These are phyloP conservation scores for Daldinia loculata DNA, from an alignment of 495 filamentous ascomycete species.

Conservation along the genomic window DNA sequence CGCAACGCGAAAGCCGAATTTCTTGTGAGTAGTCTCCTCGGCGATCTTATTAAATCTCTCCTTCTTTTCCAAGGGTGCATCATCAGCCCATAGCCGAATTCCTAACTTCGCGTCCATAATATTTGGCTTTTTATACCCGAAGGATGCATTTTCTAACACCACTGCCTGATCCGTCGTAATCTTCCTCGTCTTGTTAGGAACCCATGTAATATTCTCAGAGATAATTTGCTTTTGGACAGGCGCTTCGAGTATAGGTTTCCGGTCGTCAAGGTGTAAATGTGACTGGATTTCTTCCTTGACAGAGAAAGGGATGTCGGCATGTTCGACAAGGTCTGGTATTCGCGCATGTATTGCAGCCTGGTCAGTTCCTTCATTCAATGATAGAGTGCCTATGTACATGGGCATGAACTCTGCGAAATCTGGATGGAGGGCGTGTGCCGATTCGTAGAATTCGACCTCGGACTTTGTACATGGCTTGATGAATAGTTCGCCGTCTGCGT, in stretches of 20 bases:
- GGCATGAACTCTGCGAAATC: constrained; percentile 83
- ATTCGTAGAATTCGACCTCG: constrained; percentile 94
- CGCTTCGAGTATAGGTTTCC: constrained; percentile 39
- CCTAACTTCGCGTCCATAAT: constrained; percentile 97
- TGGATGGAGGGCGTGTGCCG: constrained; percentile 68
- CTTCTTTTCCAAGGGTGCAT: constrained; percentile 79
- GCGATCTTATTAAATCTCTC: constrained; percentile 80
- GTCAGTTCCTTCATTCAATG: constrained; percentile 56
- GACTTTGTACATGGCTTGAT: constrained; percentile 91
- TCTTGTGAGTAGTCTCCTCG: constrained; percentile 79
- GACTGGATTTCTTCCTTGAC: constrained; percentile 52
- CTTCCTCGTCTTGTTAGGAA: constrained; percentile 58
- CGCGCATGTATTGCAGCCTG: constrained; percentile 61
- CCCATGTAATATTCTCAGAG: constrained; percentile 44
- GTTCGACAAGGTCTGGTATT: constrained; percentile 56
- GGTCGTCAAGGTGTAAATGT: constrained; percentile 45
- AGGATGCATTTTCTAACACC: constrained; percentile 85
- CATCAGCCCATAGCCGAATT: constrained; percentile 82
- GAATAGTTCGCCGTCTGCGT: constrained; percentile 82
- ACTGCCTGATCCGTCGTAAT: constrained; percentile 79
- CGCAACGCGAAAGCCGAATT: constrained; percentile 85
- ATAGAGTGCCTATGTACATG: constrained; percentile 80
- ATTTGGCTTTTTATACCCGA: constrained; percentile 84
- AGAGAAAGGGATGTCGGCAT: constrained; percentile 54
- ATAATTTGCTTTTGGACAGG: constrained; percentile 31